phyloP scores from a whole-genome alignment of 163 green algal species.

The Scenedesmus sp. region DNA sequence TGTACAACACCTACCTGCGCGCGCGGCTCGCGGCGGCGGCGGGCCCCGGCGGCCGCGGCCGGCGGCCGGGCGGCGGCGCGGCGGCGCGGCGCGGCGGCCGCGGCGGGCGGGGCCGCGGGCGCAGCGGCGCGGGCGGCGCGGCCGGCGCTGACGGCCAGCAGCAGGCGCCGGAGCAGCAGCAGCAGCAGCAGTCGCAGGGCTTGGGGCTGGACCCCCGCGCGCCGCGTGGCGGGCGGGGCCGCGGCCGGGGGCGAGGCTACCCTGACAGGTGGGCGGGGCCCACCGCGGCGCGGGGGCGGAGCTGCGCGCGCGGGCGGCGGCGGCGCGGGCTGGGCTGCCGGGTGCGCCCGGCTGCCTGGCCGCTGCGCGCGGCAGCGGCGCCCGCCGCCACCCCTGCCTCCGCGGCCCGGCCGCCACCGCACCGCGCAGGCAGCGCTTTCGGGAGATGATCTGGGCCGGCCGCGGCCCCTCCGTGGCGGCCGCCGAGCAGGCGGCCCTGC shows the following conservation, averaged over 20 bases:
- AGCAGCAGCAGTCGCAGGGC: background rate
- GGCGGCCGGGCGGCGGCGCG: constrained; percentile 2
- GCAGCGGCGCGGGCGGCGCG: constrained; percentile 20
- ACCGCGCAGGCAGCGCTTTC: background rate
- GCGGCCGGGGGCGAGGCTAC: background rate
- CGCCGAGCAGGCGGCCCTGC: constrained; percentile 50
- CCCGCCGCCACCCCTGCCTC: constrained; percentile 2
- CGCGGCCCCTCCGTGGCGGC: constrained; percentile 13
- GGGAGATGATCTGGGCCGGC: constrained; percentile 11
- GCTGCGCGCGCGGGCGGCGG: background rate
- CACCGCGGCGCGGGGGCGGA: constrained; percentile 43
- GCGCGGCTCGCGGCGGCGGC: constrained; percentile 13
- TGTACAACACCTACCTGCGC: constrained; percentile 31
- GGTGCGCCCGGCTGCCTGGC: too few species aligned
- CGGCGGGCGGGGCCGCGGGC: background rate
- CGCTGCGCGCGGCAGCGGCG: too few species aligned
- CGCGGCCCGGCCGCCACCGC: background rate
- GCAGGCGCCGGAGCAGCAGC: background rate
- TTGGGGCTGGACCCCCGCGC: background rate
- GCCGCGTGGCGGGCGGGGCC: constrained; percentile 10
- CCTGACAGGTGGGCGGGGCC: constrained; percentile 49
- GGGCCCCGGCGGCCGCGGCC: constrained; percentile 17
- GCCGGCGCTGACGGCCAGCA: background rate
- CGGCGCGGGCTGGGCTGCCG: too few species aligned
- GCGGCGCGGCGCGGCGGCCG: constrained; percentile 12